Base-by-base conservation (phyloP, 495 filamentous ascomycete genomes). In the Penicillium chermesinum region DNA sequence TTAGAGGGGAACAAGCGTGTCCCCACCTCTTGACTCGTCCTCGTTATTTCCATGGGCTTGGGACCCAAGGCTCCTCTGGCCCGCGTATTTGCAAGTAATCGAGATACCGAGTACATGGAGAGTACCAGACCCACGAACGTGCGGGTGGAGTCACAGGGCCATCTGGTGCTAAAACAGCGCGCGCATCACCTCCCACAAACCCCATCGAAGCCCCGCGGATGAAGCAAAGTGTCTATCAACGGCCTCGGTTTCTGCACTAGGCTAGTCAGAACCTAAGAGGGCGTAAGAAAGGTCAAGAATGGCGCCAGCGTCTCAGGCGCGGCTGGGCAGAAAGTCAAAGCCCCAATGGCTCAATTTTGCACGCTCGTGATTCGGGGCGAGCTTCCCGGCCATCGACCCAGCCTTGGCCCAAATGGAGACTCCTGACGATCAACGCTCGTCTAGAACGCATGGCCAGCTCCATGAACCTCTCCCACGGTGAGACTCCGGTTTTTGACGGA, bases 261-360 rank as follows among this genome's bases (percentile, higher is more conserved):
- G 13, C 12, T 17, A 5, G 13, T 6, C 12, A n/a, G 35, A n/a
- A 37, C 3, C 3, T 4, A n/a, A 6, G 15, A 5, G 15, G 12
- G 6, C 4, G 20, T 18, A 37, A 44, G 38, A 48, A 48, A 48
- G 18, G 17, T 25, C 36, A 59, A n/a, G 38, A 49, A 46, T 20
- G 19, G 30, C 44, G 44, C 43, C 48, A 48, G 48, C 35, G 53
- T 56, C 53, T 48, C 48, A 56, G 35, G 20, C 16, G 34, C 40
- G 27, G 32, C 50, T 44, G 46, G 38, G 33, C 42, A 13, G 15
- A 38, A 45, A 42, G 15, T 3, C 38, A 40, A 19, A 40, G 18
- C 38, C 18, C 18, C 7, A 5, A 8, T 21, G 13, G 18, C 2
- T 6, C 38, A 5, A 15, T 6, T 40, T 38, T 41, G 17, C 38